Evolutionary conservation across 2,329 filamentous ascomycete species (phyloP), one percentile per base, ranked within the genome.

Genomic region (Phaeosphaeria sp.): DNA sequence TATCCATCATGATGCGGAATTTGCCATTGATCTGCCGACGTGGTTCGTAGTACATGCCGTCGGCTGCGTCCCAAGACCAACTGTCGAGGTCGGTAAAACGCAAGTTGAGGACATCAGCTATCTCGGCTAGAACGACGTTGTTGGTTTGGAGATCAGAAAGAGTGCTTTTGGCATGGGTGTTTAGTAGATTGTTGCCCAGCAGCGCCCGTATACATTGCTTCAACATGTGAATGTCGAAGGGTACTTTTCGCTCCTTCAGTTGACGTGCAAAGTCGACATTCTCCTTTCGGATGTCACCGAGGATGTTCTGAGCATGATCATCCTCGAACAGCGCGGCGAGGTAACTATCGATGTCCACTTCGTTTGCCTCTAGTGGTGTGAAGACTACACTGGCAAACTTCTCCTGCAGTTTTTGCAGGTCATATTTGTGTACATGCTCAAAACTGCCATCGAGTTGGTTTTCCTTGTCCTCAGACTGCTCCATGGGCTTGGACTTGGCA

Each of bases 1-100:
- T 83, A 49, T 87, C 83, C 78, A 86, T 85, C 65, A 81, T 86
- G 24, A 87, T 82, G 1, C 85, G 79, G 66, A 88, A 88, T 57
- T 84, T 83, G 2, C 84, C 83, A 61, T 85, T 86, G 36, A 87
- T 67, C 51, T 85, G 82, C 7, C 82, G 80, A 36, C 84, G 79
- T 2, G 73, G 66, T 17, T 77, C 77, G 33, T 53, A 53, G 51
- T 53, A 53, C 51, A 53, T 53, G 33, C 51, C 51, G 22, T 53
- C 51, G 6, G 47, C 51, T 15, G 27, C 51, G 8, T 47, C 18
- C 84, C 85, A 87, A 13, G 74, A 67, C 85, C 85, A 87, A 22
- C 73, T 81, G 20, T 82, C 78, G 2, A 87, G 67, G 6, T 80
- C 77, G 0, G 78, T 74, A 45, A 86, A 78, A 45, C 84, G 78